These are phyloP conservation scores for Sugiyamaella grinbergsii DNA, from an alignment of 1,139 yeast genomes.

Conservation along the genomic window DNA sequence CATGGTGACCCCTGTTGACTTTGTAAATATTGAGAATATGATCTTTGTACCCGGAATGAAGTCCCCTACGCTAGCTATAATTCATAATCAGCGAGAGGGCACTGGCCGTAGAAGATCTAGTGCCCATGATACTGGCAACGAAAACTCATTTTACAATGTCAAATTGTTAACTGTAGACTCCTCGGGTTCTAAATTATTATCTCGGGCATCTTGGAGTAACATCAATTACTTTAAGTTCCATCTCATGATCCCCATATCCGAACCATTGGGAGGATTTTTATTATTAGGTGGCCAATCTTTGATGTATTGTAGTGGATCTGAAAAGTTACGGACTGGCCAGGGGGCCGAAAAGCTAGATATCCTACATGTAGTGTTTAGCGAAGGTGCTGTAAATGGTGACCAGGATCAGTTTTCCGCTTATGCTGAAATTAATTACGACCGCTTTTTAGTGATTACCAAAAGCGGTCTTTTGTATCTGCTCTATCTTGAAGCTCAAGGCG, in stretches of 20 bases:
- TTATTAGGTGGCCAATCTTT: slow-evolving; percentile 12
- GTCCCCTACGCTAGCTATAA: slow-evolving; percentile 22
- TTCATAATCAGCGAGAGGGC: slow-evolving; percentile 14
- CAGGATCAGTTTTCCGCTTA: slow-evolving; percentile 16
- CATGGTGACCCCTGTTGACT: slow-evolving; percentile 20
- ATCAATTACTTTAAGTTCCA: slow-evolving; percentile 2
- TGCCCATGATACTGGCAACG: background rate
- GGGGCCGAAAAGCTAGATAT: slow-evolving; percentile 12
- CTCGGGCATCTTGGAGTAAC: slow-evolving; percentile 13
- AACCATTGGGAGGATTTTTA: slow-evolving; percentile 18
- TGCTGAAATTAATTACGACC: slow-evolving; percentile 20
- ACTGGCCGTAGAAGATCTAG: background rate
- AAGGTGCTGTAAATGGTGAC: slow-evolving; percentile 3
- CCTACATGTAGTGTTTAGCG: background rate
- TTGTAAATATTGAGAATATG: slow-evolving; percentile 21
- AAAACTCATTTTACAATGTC: background rate
- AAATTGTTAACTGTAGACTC: slow-evolving; percentile 6
- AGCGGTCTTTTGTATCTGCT: slow-evolving; percentile 23
- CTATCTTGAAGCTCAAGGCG: background rate
- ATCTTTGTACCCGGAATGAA: slow-evolving; percentile 23
- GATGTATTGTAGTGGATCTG: slow-evolving; percentile 17
- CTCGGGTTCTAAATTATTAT: slow-evolving; percentile 6
- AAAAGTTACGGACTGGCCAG: slow-evolving; percentile 16
- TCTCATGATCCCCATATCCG: slow-evolving; percentile 15
- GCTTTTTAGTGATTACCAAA: slow-evolving; percentile 22